A percentile compares a stretch with the other conserved stretches of the same genome.
phyloP scores from a whole-genome alignment of 768 basidiomycete species.

The Trametes cubensis region DNA sequence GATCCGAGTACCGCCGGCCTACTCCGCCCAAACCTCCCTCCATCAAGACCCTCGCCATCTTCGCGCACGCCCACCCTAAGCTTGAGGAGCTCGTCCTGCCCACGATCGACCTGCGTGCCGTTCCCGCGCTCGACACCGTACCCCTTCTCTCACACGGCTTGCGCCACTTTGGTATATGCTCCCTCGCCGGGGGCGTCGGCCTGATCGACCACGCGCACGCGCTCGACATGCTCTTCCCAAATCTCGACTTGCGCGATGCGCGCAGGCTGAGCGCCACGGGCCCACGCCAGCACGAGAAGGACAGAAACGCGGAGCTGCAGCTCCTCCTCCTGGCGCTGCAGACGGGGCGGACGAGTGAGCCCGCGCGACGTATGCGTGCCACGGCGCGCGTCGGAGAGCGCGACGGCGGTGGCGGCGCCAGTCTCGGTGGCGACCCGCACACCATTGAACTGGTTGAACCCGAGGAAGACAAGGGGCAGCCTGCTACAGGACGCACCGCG shows the following conservation, averaged over 20 bases:
- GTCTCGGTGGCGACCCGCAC: too few species aligned
- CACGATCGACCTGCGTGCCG: background rate
- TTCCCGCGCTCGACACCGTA: background rate
- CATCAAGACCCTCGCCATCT: background rate
- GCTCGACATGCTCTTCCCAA: slow-evolving; percentile 5
- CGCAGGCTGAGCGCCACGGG: background rate
- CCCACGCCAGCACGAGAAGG: background rate
- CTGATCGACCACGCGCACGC: background rate
- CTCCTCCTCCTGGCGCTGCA: slow-evolving; percentile 1
- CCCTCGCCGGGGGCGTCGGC: background rate
- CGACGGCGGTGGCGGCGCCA: too few species aligned
- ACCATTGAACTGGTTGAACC: too few species aligned
- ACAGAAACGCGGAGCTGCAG: background rate
- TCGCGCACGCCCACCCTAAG: background rate
- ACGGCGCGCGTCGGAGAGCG: too few species aligned
- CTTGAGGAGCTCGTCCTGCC: background rate
- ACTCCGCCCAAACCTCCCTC: background rate
- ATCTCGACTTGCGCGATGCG: background rate
- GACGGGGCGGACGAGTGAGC: background rate
- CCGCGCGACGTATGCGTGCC: background rate
- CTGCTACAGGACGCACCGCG: too few species aligned
- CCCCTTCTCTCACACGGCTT: background rate
- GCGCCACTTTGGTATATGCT: background rate
- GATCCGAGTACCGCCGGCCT: background rate
- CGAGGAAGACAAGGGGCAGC: too few species aligned